Conservation (phyloP, 1,284 basidiomycete genomes). For the Leccinum griseonigrum region DNA sequence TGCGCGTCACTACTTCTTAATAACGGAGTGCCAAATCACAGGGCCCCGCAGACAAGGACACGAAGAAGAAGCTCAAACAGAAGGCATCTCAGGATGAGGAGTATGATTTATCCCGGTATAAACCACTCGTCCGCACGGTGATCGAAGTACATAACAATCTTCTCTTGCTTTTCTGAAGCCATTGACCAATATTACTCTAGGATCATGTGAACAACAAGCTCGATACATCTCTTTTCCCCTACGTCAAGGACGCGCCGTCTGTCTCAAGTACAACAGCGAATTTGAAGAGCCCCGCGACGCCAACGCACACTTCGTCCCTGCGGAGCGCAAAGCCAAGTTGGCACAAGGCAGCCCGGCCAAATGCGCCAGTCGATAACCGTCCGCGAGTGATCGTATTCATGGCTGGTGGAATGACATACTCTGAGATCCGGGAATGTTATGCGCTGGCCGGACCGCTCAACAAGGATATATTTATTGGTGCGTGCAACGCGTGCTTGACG, state of each 20-base stretch:
- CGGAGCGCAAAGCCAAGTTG: constrained; percentile 84
- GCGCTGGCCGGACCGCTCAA: constrained; percentile 70
- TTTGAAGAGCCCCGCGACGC: constrained; percentile 39
- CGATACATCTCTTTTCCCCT: constrained; percentile 83
- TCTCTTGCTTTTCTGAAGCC: not conserved
- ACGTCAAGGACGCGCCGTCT: constrained; percentile 83
- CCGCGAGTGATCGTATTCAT: constrained; percentile 91
- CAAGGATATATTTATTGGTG: constrained; percentile 92
- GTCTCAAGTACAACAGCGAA: constrained; percentile 44
- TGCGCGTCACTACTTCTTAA: not conserved
- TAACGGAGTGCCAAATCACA: constrained; percentile 28
- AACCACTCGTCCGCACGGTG: constrained; percentile 82
- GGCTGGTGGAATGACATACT: constrained; percentile 95
- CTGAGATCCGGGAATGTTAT: constrained; percentile 90
- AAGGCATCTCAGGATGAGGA: constrained; percentile 77
- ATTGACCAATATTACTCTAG: constrained; percentile 37
- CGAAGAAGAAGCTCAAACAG: constrained; percentile 78
- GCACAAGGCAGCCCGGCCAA: constrained; percentile 68
- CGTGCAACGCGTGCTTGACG: constrained; percentile 3
- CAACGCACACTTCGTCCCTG: constrained; percentile 67
- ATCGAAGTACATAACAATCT: constrained; percentile 58
- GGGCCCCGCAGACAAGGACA: constrained; percentile 72
- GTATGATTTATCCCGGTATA: constrained; percentile 94
- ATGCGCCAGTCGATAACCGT: constrained; percentile 54
- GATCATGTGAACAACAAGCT: constrained; percentile 82